Percentiles rank a stretch among this genome's conserved stretches.
Conservation (phyloP, 169 alveolate species). For the Eimeria falciformis region DNA sequence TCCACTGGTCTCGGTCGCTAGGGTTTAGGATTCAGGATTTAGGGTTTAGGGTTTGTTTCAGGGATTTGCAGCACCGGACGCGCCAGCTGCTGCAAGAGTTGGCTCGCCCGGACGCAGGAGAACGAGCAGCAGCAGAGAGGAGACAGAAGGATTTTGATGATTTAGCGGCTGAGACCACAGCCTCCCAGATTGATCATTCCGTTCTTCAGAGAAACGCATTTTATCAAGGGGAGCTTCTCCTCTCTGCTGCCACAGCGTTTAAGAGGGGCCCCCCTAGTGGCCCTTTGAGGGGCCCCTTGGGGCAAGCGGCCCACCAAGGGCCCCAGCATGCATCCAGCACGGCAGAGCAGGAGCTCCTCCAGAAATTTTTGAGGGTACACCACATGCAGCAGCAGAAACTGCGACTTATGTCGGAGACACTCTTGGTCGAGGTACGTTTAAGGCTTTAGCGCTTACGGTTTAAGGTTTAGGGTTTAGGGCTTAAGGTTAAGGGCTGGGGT, state of each 20-base stretch:
- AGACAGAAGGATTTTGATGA: not conserved
- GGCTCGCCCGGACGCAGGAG: not conserved
- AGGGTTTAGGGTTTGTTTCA: slow-evolving; percentile 20
- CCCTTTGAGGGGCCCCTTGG: not conserved
- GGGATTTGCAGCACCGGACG: not conserved
- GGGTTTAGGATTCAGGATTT: slow-evolving; percentile 57
- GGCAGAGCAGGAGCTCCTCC: not conserved
- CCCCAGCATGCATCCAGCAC: not conserved
- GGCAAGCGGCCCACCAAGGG: not conserved
- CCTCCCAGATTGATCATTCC: not conserved
- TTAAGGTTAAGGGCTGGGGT: not conserved
- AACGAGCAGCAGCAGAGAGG: not conserved
- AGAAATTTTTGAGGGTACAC: not conserved
- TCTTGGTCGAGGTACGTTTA: not conserved
- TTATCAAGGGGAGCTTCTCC: not conserved
- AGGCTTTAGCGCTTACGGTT: not conserved
- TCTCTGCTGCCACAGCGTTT: not conserved
- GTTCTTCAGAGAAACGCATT: not conserved
- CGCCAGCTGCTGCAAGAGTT: not conserved
- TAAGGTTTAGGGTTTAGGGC: not conserved
- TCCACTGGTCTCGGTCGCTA: slow-evolving; percentile 81
- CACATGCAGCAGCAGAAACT: slow-evolving; percentile 18
- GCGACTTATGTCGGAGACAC: slow-evolving; percentile 1
- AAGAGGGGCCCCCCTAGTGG: slow-evolving; percentile 4
- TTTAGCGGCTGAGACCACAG: not conserved